Percentiles rank a stretch among this genome's conserved stretches.
Conservation (phyloP, 495 filamentous ascomycete species). For the Neurospora sublineolata region DNA sequence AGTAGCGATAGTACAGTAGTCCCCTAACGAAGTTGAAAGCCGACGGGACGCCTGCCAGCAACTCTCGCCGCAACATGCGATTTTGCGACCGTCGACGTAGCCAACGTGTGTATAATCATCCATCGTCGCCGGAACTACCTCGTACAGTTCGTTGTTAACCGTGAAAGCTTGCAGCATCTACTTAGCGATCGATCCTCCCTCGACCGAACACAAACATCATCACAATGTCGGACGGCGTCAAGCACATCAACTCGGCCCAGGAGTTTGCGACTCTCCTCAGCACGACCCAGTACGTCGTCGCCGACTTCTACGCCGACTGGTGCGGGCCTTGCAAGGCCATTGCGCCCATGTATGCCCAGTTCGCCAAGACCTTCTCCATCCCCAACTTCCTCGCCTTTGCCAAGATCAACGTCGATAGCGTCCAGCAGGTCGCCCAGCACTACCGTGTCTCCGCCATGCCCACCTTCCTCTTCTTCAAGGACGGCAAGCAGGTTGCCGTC, state of each 20-base stretch:
- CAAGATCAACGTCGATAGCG: conserved; percentile 49
- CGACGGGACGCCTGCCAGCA: neutral
- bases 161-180: neutral
- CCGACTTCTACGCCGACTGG: conserved; percentile 53
- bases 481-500: conserved; percentile 53
- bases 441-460: conserved; percentile 56
- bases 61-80: neutral
- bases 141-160: neutral
- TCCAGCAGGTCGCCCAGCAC: conserved; percentile 35
- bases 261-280: conserved; percentile 30
- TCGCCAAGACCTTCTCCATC: conserved; percentile 37
- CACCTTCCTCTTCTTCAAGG: conserved; percentile 83
- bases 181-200: neutral
- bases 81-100: neutral
- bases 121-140: neutral
- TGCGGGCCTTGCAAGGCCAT: conserved; percentile 59
- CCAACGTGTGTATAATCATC: neutral
- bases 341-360: conserved; percentile 44
- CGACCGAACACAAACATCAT: neutral
- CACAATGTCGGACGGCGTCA: conserved; percentile 17
- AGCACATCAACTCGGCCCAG: conserved; percentile 24
- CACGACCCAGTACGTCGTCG: conserved; percentile 32
- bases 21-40: neutral
- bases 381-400: conserved; percentile 42
- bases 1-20: neutral